These are phyloP conservation scores for Hypoxylon lienhwacheense DNA, from an alignment of 495 filamentous ascomycete species.

Conservation along the genomic window DNA sequence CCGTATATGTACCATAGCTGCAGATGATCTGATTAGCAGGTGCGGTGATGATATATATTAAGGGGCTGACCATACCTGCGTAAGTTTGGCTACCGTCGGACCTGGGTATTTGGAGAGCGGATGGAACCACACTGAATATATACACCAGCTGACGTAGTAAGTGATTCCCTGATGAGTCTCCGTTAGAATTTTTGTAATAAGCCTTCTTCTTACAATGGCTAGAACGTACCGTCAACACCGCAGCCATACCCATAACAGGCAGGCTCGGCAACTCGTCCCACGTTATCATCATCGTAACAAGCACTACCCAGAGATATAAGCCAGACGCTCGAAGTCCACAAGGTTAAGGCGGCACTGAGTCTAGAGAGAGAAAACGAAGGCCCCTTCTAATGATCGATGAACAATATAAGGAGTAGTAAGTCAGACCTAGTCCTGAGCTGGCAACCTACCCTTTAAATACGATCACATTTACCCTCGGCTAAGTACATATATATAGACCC, in stretches of 20 bases:
- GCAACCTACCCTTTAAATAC: no score
- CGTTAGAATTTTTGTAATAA: slow-evolving; percentile 6
- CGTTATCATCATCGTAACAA: slow-evolving; percentile 2
- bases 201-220: background rate
- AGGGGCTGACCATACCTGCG: slow-evolving; percentile 28
- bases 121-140: slow-evolving; percentile 45
- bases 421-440: no score
- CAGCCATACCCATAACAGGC: background rate
- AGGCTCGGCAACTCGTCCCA: background rate
- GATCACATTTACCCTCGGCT: no score
- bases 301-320: background rate
- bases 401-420: no score
- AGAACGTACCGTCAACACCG: background rate
- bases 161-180: slow-evolving; percentile 7
- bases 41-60: no score
- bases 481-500: no score
- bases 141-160: slow-evolving; percentile 25
- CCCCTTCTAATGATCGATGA: no score
- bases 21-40: no score
- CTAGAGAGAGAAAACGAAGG: background rate
- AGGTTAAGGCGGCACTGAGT: no score
- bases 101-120: slow-evolving; percentile 47
- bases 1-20: slow-evolving; percentile 30
- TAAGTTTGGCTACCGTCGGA: slow-evolving; percentile 41
- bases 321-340: no score